Conservation (phyloP, 2,329 filamentous ascomycete genomes). For the Alternaria angustiovoidea region DNA sequence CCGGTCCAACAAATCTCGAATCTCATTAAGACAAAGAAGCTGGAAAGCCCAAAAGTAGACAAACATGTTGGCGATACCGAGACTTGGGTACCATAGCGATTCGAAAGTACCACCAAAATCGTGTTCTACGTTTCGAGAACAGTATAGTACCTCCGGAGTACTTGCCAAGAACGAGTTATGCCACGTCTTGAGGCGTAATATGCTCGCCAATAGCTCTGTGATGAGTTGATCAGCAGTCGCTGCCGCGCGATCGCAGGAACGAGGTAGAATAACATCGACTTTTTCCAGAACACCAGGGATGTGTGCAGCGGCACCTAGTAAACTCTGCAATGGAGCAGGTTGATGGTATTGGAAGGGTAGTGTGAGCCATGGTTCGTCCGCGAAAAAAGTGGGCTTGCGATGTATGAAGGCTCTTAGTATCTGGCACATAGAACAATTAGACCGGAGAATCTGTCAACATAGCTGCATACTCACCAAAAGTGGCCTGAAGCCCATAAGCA, state of each 20-base stretch:
- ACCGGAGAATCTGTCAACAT: not conserved
- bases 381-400: not conserved
- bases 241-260: not conserved
- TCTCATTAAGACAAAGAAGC: not conserved
- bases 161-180: not conserved
- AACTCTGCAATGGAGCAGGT: not conserved
- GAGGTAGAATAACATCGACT: not conserved
- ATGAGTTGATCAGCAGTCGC: not conserved
- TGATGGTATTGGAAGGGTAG: not conserved
- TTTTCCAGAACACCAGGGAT: not conserved
- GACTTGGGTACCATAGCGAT: not conserved
- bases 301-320: not conserved
- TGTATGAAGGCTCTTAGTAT: not conserved
- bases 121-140: not conserved
- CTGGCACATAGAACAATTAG: not conserved
- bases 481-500: not conserved
- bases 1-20: not conserved
- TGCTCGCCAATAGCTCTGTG: not conserved
- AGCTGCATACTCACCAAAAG: not conserved
- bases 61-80: not conserved
- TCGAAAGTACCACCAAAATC: not conserved
- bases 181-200: not conserved
- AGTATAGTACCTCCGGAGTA: not conserved
- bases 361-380: not conserved
- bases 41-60: constrained; percentile 2